phyloP scores from a whole-genome alignment of 2,329 filamentous ascomycete genomes.

The Hypoxylon rubiginosum region DNA sequence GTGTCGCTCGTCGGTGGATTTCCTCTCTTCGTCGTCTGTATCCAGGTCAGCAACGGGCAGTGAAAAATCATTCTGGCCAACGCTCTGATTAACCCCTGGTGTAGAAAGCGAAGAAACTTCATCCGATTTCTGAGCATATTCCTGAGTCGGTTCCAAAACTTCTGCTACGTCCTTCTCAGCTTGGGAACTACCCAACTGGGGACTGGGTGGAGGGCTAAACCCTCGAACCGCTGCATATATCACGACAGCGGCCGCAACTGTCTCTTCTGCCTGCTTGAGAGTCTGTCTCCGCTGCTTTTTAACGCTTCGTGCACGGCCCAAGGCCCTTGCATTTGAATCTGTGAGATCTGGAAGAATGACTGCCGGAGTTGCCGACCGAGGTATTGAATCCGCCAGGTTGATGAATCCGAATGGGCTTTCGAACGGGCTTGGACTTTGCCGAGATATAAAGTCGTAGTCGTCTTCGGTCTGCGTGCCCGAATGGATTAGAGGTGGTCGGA shows the following conservation, averaged over 20 bases:
- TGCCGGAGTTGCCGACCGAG: conserved; percentile 61
- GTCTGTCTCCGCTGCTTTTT: conserved; percentile 61
- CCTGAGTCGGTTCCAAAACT: conserved; percentile 34
- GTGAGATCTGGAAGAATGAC: conserved; percentile 61
- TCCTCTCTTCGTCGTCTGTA: conserved; percentile 64
- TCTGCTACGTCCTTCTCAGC: conserved; percentile 45
- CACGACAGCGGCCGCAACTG: conserved; percentile 66
- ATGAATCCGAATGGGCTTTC: conserved; percentile 39
- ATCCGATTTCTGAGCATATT: conserved; percentile 43
- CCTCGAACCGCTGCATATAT: conserved; percentile 66
- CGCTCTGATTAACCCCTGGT: conserved; percentile 47
- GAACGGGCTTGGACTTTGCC: conserved; percentile 36
- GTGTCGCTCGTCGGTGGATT: conserved; percentile 49
- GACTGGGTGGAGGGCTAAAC: conserved; percentile 57
- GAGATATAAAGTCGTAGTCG: conserved; percentile 24
- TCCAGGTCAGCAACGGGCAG: conserved; percentile 68
- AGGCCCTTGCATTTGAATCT: conserved; percentile 56
- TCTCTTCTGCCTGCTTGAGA: conserved; percentile 64
- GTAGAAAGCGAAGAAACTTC: conserved; percentile 46
- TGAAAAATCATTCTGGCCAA: conserved; percentile 56
- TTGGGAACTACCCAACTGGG: conserved; percentile 32
- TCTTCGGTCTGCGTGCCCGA: conserved; percentile 51
- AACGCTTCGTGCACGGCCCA: conserved; percentile 59
- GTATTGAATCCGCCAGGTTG: conserved; percentile 48
- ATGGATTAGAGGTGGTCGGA: conserved; percentile 44